A percentile compares a stretch with the other conserved stretches of the same genome.
These are phyloP conservation scores for Solanum verrucosum DNA, from an alignment of 257 asterid genomes.

Conservation along the genomic window DNA sequence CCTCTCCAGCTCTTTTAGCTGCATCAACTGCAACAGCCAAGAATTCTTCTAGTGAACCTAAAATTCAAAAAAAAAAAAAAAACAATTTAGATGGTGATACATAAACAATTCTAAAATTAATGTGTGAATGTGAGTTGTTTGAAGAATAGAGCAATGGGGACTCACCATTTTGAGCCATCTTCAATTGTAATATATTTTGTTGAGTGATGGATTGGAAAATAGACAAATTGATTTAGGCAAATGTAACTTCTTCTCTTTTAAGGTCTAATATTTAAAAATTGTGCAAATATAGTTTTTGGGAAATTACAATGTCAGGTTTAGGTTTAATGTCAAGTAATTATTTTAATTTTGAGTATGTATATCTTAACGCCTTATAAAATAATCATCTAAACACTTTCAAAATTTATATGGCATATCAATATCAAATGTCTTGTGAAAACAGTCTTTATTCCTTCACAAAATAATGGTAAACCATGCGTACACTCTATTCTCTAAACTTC, in stretches of 20 bases:
- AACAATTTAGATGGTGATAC: not conserved
- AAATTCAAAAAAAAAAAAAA: not conserved
- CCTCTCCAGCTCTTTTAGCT: constrained; percentile 74
- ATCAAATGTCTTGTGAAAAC: not conserved
- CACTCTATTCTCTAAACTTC: too few relatives aligned
- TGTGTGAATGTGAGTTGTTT: not conserved
- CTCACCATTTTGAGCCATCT: not conserved
- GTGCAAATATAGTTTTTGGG: not conserved
- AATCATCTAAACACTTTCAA: too few relatives aligned
- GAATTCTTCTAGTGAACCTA: constrained; percentile 50
- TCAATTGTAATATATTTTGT: not conserved
- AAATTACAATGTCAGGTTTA: not conserved
- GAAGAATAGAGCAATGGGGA: not conserved
- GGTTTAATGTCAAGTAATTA: not conserved
- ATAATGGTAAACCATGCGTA: too few relatives aligned
- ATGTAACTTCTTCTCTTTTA: too few relatives aligned
- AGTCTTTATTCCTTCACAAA: accelerated
- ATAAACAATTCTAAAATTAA: not conserved
- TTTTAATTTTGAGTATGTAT: too few relatives aligned
- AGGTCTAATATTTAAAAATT: too few relatives aligned
- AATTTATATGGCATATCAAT: accelerated
- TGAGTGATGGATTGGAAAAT: not conserved
- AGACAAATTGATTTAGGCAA: not conserved
- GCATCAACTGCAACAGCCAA: constrained; percentile 54
- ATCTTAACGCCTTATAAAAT: not conserved